A percentile compares a stretch with the other conserved stretches of the same genome.
These are phyloP conservation scores for Puya raimondii DNA, from an alignment of 176 grass and related monocot genomes.

Conservation along the genomic window DNA sequence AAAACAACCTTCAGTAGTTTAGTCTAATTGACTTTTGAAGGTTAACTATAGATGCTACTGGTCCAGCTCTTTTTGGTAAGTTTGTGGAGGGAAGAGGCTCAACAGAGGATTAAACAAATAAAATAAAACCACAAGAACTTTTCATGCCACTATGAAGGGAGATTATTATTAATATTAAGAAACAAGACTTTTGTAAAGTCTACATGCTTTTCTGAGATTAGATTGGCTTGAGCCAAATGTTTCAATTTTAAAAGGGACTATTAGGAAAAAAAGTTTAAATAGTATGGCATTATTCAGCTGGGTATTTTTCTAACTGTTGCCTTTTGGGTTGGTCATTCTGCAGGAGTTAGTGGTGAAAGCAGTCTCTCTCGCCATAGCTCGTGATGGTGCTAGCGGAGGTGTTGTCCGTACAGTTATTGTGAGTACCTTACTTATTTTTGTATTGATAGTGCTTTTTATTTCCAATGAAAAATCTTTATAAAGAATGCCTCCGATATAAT, in stretches of 20 bases:
- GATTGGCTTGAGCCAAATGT: neutral
- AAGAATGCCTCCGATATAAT: neutral
- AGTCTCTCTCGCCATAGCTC: slow-evolving; percentile 81
- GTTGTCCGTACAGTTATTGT: slow-evolving; percentile 65
- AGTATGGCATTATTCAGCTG: neutral
- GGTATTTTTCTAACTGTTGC: neutral
- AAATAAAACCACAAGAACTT: too few species aligned
- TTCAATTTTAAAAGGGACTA: neutral
- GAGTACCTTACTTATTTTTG: neutral
- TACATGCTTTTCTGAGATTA: neutral
- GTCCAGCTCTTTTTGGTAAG: too few species aligned
- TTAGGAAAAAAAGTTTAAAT: neutral
- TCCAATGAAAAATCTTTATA: neutral
- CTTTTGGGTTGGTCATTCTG: neutral
- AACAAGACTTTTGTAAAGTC: too few species aligned
- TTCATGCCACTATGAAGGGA: too few species aligned
- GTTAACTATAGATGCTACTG: too few species aligned
- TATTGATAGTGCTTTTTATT: neutral
- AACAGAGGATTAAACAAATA: too few species aligned
- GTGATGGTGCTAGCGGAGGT: slow-evolving; percentile 87
- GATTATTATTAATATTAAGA: too few species aligned
- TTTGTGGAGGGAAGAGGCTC: too few species aligned
- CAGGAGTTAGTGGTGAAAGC: slow-evolving; percentile 91
- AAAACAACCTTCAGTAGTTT: too few species aligned
- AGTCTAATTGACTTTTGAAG: too few species aligned